phyloP scores from a whole-genome alignment of 2,329 filamentous ascomycete species.

The Fusarium pseudograminearum region DNA sequence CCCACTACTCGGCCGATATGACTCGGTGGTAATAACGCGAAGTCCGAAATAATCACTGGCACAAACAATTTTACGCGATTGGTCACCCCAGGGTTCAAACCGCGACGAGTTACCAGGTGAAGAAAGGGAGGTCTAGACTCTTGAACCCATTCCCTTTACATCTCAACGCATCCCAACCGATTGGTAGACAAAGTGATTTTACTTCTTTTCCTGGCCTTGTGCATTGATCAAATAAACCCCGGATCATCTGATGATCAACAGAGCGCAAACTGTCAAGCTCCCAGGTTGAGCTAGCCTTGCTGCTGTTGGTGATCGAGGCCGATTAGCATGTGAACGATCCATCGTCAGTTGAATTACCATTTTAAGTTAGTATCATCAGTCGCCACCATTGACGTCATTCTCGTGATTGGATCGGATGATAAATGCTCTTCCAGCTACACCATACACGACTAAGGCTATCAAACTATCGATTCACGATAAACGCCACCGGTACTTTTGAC shows the following conservation, averaged over 20 bases:
- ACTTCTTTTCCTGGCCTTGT: background rate
- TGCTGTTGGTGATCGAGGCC: background rate
- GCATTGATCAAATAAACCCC: background rate
- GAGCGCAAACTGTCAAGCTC: background rate
- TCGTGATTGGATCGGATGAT: background rate
- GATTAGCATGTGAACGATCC: background rate
- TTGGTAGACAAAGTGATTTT: background rate
- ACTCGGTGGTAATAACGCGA: background rate
- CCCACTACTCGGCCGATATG: background rate
- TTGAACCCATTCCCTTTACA: background rate
- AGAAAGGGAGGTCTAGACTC: background rate
- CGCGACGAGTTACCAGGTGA: background rate
- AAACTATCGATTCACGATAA: background rate
- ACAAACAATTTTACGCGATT: background rate
- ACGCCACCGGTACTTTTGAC: background rate
- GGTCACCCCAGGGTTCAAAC: background rate
- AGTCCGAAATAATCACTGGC: background rate
- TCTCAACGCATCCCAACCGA: background rate
- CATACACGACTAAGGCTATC: background rate
- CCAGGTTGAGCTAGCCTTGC: background rate
- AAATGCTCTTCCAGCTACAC: background rate
- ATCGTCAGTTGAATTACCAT: background rate
- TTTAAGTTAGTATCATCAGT: background rate
- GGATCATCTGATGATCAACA: background rate
- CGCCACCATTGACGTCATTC: background rate